These are phyloP conservation scores for Fraxinus americana DNA, from an alignment of 257 asterid genomes.

Conservation along the genomic window DNA sequence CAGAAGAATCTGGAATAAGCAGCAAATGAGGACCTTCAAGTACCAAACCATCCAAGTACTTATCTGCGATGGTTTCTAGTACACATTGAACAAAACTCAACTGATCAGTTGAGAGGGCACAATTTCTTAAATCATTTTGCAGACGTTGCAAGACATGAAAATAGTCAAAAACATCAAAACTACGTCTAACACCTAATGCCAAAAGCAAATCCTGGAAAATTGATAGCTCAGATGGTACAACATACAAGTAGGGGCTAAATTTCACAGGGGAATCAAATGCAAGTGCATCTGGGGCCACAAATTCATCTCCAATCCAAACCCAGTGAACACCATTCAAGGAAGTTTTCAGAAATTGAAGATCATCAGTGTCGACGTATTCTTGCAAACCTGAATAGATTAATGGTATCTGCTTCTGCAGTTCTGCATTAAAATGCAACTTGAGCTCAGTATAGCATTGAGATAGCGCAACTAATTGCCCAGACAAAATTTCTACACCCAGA, in stretches of 20 bases:
- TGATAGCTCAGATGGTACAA: conserved; percentile 90
- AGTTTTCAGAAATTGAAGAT: conserved; percentile 53
- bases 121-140: conserved; percentile 66
- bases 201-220: conserved; percentile 80
- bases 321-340: conserved; percentile 63
- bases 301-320: conserved; percentile 99
- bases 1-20: conserved; percentile 82
- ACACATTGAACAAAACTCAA: conserved; percentile 79
- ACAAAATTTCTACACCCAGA: conserved; percentile 53
- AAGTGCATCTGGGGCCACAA: conserved; percentile 76
- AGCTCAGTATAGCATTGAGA: conserved; percentile 55
- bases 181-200: conserved; percentile 81
- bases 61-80: conserved; percentile 81
- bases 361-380: conserved; percentile 54
- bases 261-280: conserved; percentile 97
- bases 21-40: conserved; percentile 46
- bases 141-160: conserved; percentile 62
- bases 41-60: conserved; percentile 50
- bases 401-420: conserved; percentile 68
- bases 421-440: conserved; percentile 50
- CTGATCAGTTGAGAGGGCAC: conserved; percentile 71
- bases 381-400: conserved; percentile 75
- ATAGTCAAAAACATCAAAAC: conserved; percentile 75
- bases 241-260: conserved; percentile 90
- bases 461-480: conserved; percentile 70